phyloP scores from a whole-genome alignment of 2,329 filamentous ascomycete genomes.

The Phialophora expanda region DNA sequence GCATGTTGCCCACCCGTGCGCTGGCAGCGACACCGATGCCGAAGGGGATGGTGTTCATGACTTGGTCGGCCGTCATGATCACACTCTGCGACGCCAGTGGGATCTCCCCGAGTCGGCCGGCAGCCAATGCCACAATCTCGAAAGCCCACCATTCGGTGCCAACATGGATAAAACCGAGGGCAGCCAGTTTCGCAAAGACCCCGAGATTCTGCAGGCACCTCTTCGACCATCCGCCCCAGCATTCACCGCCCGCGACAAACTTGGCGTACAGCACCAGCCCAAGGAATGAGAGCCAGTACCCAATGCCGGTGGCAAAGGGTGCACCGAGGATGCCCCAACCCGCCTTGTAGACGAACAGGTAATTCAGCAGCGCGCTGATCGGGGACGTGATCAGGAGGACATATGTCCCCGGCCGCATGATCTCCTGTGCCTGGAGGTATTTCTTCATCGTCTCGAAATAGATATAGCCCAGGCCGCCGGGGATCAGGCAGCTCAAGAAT shows the following conservation, averaged over 20 bases:
- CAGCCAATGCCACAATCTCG: slow-evolving; percentile 83
- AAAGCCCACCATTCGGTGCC: slow-evolving; percentile 96
- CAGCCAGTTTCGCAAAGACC: slow-evolving; percentile 74
- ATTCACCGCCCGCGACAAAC: slow-evolving; percentile 72
- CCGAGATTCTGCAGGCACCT: slow-evolving; percentile 69
- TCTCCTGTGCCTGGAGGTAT: slow-evolving; percentile 64
- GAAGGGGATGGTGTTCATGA: slow-evolving; percentile 85
- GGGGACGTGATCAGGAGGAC: slow-evolving; percentile 66
- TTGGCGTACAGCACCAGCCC: slow-evolving; percentile 74
- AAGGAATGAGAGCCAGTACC: slow-evolving; percentile 83
- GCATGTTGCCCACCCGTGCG: slow-evolving; percentile 76
- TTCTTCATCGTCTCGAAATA: slow-evolving; percentile 81
- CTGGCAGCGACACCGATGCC: slow-evolving; percentile 83
- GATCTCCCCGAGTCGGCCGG: slow-evolving; percentile 78
- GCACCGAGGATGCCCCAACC: slow-evolving; percentile 76
- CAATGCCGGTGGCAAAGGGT: slow-evolving; percentile 79
- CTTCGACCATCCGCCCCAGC: slow-evolving; percentile 76
- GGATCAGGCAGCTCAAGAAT: slow-evolving; percentile 75
- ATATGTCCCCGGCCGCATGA: slow-evolving; percentile 69
- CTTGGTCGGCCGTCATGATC: slow-evolving; percentile 87
- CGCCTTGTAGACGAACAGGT: slow-evolving; percentile 74
- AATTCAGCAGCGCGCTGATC: slow-evolving; percentile 63
- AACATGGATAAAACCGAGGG: slow-evolving; percentile 79
- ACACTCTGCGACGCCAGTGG: slow-evolving; percentile 82
- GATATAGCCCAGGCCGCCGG: slow-evolving; percentile 82